Conservation (phyloP, 1,284 basidiomycete species). For the Puccinia triticina region DNA sequence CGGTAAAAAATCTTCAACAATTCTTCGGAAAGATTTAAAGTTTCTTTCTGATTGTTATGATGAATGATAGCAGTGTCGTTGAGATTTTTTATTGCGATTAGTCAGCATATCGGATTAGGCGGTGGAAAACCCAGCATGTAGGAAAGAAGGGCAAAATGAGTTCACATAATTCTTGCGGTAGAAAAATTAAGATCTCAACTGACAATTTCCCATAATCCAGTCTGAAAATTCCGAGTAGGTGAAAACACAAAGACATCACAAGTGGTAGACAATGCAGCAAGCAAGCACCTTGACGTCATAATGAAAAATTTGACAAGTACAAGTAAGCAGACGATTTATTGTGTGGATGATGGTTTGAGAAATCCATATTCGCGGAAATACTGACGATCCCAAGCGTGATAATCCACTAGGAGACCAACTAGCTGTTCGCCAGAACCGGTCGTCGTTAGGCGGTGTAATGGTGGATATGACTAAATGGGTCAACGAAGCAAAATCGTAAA, state of each 20-base stretch:
- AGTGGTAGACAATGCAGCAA: constrained; percentile 36
- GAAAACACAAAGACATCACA: constrained; percentile 36
- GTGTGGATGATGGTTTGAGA: neutral
- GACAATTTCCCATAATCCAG: constrained; percentile 42
- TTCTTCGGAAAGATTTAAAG: constrained; percentile 41
- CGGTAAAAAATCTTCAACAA: constrained; percentile 2
- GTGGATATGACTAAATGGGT: neutral
- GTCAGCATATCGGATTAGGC: neutral
- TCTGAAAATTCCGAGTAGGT: constrained; percentile 12
- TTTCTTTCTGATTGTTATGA: neutral
- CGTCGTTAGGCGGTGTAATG: constrained; percentile 26
- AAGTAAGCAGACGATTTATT: neutral
- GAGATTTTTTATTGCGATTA: neutral
- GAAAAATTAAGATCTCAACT: neutral
- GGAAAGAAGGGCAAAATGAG: neutral
- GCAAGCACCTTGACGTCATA: neutral
- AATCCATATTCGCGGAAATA: neutral
- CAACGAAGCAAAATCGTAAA: neutral
- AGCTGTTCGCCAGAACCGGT: constrained; percentile 40
- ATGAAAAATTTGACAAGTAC: neutral
- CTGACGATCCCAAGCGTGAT: constrained; percentile 36
- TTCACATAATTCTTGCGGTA: neutral
- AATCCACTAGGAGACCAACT: constrained; percentile 41
- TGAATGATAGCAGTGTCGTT: neutral
- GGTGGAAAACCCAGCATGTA: neutral